Evolutionary conservation across 805 yeast species (phyloP).

Genomic region (Wickerhamiella shivajii): DNA sequence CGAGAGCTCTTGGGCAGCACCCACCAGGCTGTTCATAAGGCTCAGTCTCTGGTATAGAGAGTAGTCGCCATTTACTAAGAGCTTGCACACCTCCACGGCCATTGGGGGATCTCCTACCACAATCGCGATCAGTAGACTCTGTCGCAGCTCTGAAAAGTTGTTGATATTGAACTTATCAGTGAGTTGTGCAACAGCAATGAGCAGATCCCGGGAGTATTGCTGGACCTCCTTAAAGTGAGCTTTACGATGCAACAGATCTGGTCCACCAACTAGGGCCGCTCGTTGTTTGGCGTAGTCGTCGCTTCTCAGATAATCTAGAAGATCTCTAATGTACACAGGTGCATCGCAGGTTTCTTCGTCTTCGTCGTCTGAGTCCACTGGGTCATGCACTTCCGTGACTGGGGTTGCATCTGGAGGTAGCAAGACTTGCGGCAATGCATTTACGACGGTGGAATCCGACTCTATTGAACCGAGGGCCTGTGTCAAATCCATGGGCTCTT

Average conservation of each 20-base stretch:
- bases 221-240: slow-evolving; percentile 41
- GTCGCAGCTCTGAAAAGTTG: slow-evolving; percentile 47
- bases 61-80: slow-evolving; percentile 56
- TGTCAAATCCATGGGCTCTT: slow-evolving; percentile 8
- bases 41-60: slow-evolving; percentile 66
- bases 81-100: slow-evolving; percentile 27
- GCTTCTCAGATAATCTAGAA: slow-evolving; percentile 40
- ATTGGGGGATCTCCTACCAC: slow-evolving; percentile 39
- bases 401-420: no score
- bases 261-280: slow-evolving; percentile 37
- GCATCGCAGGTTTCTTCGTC: slow-evolving; percentile 27
- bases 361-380: slow-evolving; percentile 20
- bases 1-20: slow-evolving; percentile 59
- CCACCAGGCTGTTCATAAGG: slow-evolving; percentile 50
- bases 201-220: slow-evolving; percentile 40
- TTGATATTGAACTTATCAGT: slow-evolving; percentile 41
- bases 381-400: slow-evolving; percentile 14
- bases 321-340: slow-evolving; percentile 62
- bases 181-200: slow-evolving; percentile 37
- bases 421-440: no score
- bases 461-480: slow-evolving; percentile 9
- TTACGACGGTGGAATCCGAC: no score
- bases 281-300: slow-evolving; percentile 35
- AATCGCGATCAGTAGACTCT: slow-evolving; percentile 52
- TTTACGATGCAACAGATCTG: slow-evolving; percentile 53